These are phyloP conservation scores for Yarrowia sp. DNA, from an alignment of 805 yeast genomes.

Conservation along the genomic window DNA sequence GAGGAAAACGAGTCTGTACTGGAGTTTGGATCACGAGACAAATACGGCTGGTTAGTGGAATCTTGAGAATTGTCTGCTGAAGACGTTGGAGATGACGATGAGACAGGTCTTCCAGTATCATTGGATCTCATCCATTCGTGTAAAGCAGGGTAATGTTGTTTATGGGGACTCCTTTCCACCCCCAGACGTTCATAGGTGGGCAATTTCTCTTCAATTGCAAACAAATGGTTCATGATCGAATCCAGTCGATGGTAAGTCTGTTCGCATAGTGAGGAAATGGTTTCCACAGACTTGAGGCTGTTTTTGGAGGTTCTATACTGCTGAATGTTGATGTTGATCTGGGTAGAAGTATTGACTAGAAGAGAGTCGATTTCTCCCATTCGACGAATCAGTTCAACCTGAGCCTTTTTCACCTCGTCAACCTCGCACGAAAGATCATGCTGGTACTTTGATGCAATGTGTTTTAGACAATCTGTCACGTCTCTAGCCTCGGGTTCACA, in stretches of 20 bases:
- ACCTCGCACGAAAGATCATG: constrained; percentile 29
- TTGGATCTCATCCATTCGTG: constrained; percentile 31
- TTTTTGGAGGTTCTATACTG: neutral
- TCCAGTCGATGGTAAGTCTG: constrained; percentile 1
- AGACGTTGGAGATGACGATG: neutral
- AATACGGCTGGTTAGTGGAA: no score
- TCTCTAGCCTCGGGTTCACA: neutral
- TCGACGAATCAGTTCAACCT: constrained; percentile 26
- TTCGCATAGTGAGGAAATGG: constrained; percentile 24
- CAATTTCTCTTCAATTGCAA: constrained; percentile 39
- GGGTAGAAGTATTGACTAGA: constrained; percentile 20
- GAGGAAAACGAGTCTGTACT: neutral
- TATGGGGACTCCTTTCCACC: constrained; percentile 41
- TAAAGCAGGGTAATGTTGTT: constrained; percentile 45
- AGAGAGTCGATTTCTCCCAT: constrained; percentile 29
- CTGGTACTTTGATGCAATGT: constrained; percentile 26
- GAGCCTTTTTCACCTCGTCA: constrained; percentile 26
- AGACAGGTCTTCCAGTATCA: neutral
- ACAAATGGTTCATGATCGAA: neutral
- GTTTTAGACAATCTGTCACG: constrained; percentile 25
- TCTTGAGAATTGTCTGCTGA: neutral
- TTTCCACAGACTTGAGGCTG: constrained; percentile 25
- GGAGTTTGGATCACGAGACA: neutral
- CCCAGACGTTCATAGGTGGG: constrained; percentile 42
- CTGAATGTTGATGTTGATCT: constrained; percentile 26